Evolutionary conservation across 2,329 filamentous ascomycete species (phyloP).

Genomic region (Chaetomium sp.): DNA sequence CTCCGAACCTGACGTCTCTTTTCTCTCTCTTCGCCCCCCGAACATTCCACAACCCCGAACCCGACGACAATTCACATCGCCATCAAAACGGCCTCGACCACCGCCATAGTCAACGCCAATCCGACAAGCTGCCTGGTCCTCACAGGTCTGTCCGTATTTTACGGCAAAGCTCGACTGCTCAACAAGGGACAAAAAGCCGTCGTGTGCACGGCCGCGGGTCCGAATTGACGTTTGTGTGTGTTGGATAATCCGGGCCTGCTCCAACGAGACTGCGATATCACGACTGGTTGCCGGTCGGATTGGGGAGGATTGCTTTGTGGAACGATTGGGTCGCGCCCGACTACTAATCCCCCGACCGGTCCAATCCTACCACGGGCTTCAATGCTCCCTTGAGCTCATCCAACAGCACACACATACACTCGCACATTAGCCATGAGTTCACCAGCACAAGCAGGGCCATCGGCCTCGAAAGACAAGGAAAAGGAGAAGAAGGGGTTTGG

Average conservation of each 20-base stretch:
- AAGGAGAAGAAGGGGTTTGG: slow-evolving; percentile 43
- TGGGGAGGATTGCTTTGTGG: no score
- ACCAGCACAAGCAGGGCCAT: slow-evolving; percentile 33
- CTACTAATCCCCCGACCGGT: not conserved
- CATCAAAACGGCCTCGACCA: not conserved
- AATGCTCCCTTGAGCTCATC: not conserved
- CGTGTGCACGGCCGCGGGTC: not conserved
- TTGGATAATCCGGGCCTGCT: not conserved
- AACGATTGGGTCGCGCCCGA: no score
- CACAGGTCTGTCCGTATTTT: no score
- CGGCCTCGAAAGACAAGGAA: slow-evolving; percentile 30
- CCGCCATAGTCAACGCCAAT: no score
- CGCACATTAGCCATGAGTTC: slow-evolving; percentile 35
- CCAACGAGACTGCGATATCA: not conserved
- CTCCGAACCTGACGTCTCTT: slow-evolving; percentile 1
- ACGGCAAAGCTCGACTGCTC: no score
- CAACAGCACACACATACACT: not conserved
- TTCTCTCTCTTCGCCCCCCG: not conserved
- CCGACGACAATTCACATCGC: not conserved
- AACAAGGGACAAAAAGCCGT: no score
- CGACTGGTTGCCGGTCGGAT: not conserved
- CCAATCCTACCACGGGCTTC: not conserved
- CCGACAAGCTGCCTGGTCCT: no score
- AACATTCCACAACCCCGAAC: not conserved
- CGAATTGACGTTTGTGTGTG: not conserved